Conservation (phyloP, 1,284 basidiomycete species). For the Chondrostereum purpureum region DNA sequence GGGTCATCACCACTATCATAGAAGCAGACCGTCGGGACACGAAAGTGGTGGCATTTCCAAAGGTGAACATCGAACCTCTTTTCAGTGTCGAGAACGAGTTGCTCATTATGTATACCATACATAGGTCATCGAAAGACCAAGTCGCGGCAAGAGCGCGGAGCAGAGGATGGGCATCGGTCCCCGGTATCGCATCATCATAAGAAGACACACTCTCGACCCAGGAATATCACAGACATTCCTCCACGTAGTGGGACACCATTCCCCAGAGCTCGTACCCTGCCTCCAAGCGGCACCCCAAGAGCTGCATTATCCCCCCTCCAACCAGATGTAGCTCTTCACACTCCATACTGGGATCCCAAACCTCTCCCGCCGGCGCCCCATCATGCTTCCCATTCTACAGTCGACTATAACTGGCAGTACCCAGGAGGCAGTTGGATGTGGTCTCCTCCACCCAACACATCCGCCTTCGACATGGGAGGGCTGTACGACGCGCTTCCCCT, state of each 20-base stretch:
- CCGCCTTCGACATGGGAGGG: background rate
- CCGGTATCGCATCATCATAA: background rate
- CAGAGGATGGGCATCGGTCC: background rate
- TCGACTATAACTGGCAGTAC: background rate
- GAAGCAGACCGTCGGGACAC: background rate
- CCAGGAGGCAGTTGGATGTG: background rate
- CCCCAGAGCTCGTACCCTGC: background rate
- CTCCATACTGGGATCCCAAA: background rate
- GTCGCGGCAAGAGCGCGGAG: background rate
- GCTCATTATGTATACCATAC: background rate
- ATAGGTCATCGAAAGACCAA: background rate
- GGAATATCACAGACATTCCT: background rate
- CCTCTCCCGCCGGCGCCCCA: background rate
- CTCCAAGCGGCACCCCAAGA: background rate
- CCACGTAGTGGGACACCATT: background rate
- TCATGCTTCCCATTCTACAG: background rate
- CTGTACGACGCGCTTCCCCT: background rate
- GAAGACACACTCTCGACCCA: background rate
- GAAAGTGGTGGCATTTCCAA: background rate
- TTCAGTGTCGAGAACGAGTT: no score
- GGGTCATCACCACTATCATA: background rate
- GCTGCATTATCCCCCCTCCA: background rate
- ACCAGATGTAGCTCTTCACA: no score
- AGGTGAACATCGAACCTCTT: background rate
- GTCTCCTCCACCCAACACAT: background rate